These are phyloP conservation scores for Rhododendron molle DNA, from an alignment of 148 eudicot genomes.

Conservation along the genomic window DNA sequence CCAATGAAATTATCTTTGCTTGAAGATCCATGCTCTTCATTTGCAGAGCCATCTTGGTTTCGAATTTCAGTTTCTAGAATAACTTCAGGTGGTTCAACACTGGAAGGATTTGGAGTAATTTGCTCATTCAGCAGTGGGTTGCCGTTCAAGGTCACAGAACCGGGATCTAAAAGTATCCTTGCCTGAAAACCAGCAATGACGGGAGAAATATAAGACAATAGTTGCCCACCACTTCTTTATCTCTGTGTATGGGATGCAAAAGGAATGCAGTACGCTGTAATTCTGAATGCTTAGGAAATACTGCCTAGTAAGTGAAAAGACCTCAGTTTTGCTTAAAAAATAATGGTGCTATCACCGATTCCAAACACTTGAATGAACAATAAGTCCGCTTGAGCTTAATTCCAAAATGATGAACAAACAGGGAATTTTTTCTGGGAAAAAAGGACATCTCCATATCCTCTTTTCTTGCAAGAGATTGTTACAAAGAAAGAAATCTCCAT, in stretches of 20 bases:
- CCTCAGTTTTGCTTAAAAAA: background rate
- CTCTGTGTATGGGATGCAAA: background rate
- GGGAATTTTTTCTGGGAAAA: too few species aligned
- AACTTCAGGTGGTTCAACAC: constrained; percentile 23
- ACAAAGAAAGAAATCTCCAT: background rate
- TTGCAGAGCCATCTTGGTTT: constrained; percentile 17
- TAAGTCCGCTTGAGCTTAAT: background rate
- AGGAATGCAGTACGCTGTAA: background rate
- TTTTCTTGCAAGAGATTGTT: background rate
- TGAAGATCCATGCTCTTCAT: constrained; percentile 29
- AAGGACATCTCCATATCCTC: background rate
- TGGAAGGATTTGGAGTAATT: constrained; percentile 21
- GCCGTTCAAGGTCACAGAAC: constrained; percentile 35
- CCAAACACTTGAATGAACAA: background rate
- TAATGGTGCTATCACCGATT: background rate
- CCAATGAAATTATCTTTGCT: constrained; percentile 29
- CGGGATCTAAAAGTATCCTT: constrained; percentile 72
- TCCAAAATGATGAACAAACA: background rate
- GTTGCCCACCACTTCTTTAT: background rate
- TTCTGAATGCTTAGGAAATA: background rate
- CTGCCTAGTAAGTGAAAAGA: background rate
- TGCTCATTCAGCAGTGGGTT: constrained; percentile 31
- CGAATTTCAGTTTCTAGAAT: constrained; percentile 11
- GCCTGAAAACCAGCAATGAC: constrained; percentile 49
- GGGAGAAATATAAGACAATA: background rate